Conservation (phyloP, 2,329 filamentous ascomycete species). For the Talaromyces funiculosus region DNA sequence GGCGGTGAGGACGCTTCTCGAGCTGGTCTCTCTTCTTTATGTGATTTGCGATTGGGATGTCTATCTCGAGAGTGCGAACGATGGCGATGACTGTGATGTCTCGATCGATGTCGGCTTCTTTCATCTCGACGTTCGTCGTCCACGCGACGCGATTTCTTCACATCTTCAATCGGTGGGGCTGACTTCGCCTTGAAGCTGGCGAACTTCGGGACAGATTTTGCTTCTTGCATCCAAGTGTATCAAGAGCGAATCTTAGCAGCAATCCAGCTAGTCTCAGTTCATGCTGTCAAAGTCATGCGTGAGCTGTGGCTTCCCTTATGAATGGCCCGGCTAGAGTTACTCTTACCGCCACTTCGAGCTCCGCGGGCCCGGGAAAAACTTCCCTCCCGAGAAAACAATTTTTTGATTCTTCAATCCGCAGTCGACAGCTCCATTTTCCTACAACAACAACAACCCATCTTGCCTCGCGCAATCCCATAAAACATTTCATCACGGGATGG, state of each 20-base stretch:
- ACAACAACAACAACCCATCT: neutral
- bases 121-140: slow-evolving; percentile 19
- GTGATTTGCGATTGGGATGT: slow-evolving; percentile 14
- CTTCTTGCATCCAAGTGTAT: slow-evolving; percentile 24
- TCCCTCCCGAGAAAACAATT: slow-evolving; percentile 20
- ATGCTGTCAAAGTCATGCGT: slow-evolving; percentile 23
- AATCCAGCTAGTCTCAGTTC: slow-evolving; percentile 33
- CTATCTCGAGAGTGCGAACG: slow-evolving; percentile 20
- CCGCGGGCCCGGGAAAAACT: slow-evolving; percentile 22
- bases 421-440: neutral
- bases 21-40: slow-evolving; percentile 12
- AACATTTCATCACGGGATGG: slow-evolving; percentile 4
- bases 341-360: slow-evolving; percentile 12
- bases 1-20: neutral
- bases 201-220: slow-evolving; percentile 60
- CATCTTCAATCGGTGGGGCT: slow-evolving; percentile 19
- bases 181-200: slow-evolving; percentile 62
- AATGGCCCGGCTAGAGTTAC: slow-evolving; percentile 16
- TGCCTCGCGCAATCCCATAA: neutral
- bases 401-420: slow-evolving; percentile 16
- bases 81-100: slow-evolving; percentile 21
- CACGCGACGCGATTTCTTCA: slow-evolving; percentile 4
- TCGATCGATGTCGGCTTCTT: slow-evolving; percentile 20
- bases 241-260: neutral
- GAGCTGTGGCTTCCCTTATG: neutral